Conservation (phyloP, 371 early-diverging fungal species). For the Chytridium lagenaria region DNA sequence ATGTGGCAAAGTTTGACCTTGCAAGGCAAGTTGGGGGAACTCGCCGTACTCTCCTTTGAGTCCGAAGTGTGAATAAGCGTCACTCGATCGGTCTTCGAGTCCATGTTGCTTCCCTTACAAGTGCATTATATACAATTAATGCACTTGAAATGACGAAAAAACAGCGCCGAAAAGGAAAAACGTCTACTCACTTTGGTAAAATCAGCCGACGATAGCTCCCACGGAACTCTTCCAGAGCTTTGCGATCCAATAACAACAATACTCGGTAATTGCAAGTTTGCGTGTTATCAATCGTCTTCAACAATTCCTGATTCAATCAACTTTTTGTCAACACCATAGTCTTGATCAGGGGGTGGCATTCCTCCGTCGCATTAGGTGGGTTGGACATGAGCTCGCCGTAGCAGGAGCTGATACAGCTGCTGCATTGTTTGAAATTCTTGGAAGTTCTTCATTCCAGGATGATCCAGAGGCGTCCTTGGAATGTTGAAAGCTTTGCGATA, state of each 20-base stretch:
- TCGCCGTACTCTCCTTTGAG: constrained; percentile 87
- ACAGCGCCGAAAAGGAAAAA: constrained; percentile 1
- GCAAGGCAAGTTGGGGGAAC: constrained; percentile 90
- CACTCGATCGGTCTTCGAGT: constrained; percentile 98
- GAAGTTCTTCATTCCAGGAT: constrained; percentile 37
- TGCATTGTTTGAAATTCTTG: constrained; percentile 12
- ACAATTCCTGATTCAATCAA: constrained; percentile 93
- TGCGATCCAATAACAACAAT: constrained; percentile 99
- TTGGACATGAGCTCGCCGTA: neutral
- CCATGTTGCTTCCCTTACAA: constrained; percentile 92
- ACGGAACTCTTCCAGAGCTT: constrained; percentile 98
- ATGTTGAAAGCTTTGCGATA: constrained; percentile 8
- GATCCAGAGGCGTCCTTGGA: constrained; percentile 9
- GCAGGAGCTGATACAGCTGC: constrained; percentile 16
- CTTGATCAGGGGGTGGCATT: constrained; percentile 46
- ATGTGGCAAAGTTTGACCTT: constrained; percentile 89
- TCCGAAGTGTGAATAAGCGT: constrained; percentile 93
- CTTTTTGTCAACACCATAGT: constrained; percentile 85
- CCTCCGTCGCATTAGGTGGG: neutral
- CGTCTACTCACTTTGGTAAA: constrained; percentile 87
- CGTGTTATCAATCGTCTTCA: constrained; percentile 74
- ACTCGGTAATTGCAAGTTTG: constrained; percentile 81
- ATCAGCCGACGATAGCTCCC: constrained; percentile 99
- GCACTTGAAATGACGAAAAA: constrained; percentile 22
- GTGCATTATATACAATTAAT: too few relatives aligned